phyloP scores from a whole-genome alignment of 495 filamentous ascomycete genomes.

The Neurospora sp. region DNA sequence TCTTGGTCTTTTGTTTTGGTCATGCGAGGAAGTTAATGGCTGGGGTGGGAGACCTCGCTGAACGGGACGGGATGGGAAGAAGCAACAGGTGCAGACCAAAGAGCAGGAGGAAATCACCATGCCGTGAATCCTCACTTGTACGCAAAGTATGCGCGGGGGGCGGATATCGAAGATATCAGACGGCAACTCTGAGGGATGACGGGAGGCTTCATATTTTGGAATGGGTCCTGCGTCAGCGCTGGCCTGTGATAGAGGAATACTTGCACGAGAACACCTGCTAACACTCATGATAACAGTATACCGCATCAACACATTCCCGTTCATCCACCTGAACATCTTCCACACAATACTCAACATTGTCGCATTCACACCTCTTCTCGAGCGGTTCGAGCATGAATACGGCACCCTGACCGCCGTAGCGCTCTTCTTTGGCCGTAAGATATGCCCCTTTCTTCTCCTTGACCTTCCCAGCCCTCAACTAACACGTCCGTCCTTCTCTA shows the following conservation, averaged over 20 bases:
- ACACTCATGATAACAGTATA: constrained; percentile 52
- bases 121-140: background rate
- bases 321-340: constrained; percentile 73
- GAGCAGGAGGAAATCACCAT: background rate
- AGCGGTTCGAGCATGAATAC: constrained; percentile 88
- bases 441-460: background rate
- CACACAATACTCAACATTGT: constrained; percentile 72
- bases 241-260: background rate
- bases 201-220: background rate
- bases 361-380: constrained; percentile 71
- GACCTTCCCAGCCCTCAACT: background rate
- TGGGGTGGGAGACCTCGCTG: background rate
- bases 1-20: background rate
- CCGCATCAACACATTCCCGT: constrained; percentile 82
- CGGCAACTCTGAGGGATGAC: background rate
- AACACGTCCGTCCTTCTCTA: constrained; percentile 19
- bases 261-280: background rate
- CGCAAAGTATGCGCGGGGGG: background rate
- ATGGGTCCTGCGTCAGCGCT: background rate
- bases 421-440: constrained; percentile 81
- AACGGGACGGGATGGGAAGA: background rate
- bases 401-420: constrained; percentile 78
- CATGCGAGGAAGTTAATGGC: background rate
- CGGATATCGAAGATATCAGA: background rate
- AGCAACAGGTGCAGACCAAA: background rate